phyloP scores from a whole-genome alignment of 2,329 filamentous ascomycete genomes.

The Colletotrichum sp. region DNA sequence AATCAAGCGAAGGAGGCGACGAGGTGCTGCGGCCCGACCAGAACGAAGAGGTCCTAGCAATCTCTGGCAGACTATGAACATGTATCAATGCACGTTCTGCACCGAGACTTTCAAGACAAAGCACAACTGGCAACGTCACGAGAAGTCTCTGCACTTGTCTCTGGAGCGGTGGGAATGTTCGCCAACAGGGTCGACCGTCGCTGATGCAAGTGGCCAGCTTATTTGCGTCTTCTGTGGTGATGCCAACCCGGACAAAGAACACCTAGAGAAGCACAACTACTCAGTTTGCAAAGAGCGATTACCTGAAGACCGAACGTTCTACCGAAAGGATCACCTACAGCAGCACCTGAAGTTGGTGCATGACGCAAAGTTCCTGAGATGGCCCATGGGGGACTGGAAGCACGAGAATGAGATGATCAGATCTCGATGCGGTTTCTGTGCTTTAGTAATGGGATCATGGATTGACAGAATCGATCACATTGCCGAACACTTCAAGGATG shows the following conservation, averaged over 20 bases:
- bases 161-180: conserved; percentile 53
- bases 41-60: neutral
- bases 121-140: conserved; percentile 55
- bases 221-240: conserved; percentile 43
- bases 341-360: conserved; percentile 38
- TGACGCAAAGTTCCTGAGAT: neutral
- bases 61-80: neutral
- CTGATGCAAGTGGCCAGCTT: conserved; percentile 37
- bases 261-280: conserved; percentile 43
- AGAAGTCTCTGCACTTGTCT: conserved; percentile 47
- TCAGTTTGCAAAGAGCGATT: conserved; percentile 54
- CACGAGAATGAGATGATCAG: conserved; percentile 9
- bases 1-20: neutral
- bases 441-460: conserved; percentile 37
- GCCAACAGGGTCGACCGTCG: conserved; percentile 22
- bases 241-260: conserved; percentile 31
- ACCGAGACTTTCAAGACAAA: conserved; percentile 50
- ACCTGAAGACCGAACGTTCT: conserved; percentile 46
- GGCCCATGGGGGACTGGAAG: conserved; percentile 16
- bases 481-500: conserved; percentile 42
- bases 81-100: conserved; percentile 51
- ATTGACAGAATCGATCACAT: conserved; percentile 38
- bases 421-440: conserved; percentile 43
- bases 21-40: neutral
- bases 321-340: conserved; percentile 47